Conservation (phyloP, 1,139 yeast species). For the Zygosaccharomyces sapae region DNA sequence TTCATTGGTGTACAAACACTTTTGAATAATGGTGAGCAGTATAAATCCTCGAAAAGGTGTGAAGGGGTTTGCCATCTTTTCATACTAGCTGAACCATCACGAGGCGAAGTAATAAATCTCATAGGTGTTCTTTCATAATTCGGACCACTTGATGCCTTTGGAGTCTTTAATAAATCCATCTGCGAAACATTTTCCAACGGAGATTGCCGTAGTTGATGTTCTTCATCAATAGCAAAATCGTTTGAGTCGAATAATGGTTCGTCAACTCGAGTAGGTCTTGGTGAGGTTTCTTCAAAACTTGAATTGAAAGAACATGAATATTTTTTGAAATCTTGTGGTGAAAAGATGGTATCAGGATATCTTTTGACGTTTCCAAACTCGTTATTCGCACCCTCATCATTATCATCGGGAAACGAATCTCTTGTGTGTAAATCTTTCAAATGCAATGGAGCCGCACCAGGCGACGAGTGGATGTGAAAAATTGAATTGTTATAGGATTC, state of each 20-base stretch:
- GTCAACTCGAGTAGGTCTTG: constrained; percentile 12
- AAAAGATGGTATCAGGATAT: constrained; percentile 16
- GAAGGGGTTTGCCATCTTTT: constrained; percentile 37
- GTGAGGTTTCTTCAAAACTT: constrained; percentile 33
- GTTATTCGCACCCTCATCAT: constrained; percentile 10
- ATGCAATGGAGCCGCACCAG: constrained; percentile 10
- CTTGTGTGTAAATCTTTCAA: constrained; percentile 5
- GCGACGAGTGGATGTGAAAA: constrained; percentile 13
- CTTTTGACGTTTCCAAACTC: constrained; percentile 17
- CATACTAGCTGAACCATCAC: constrained; percentile 23
- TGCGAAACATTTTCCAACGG: constrained; percentile 15
- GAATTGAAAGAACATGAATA: constrained; percentile 36
- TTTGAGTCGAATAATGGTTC: constrained; percentile 12
- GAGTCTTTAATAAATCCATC: constrained; percentile 25
- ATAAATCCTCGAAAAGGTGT: constrained; percentile 34
- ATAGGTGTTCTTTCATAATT: constrained; percentile 24
- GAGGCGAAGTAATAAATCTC: constrained; percentile 27
- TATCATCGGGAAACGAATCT: constrained; percentile 6
- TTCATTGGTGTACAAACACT: constrained; percentile 25
- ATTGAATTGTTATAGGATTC: constrained; percentile 3
- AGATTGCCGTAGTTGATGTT: constrained; percentile 4
- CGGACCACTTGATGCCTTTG: constrained; percentile 19
- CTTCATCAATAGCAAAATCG: constrained; percentile 5
- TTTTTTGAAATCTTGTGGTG: constrained; percentile 27
- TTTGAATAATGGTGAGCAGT: constrained; percentile 34